Evolutionary conservation across 2,329 filamentous ascomycete species (phyloP).

Genomic region (Alternaria dauci): DNA sequence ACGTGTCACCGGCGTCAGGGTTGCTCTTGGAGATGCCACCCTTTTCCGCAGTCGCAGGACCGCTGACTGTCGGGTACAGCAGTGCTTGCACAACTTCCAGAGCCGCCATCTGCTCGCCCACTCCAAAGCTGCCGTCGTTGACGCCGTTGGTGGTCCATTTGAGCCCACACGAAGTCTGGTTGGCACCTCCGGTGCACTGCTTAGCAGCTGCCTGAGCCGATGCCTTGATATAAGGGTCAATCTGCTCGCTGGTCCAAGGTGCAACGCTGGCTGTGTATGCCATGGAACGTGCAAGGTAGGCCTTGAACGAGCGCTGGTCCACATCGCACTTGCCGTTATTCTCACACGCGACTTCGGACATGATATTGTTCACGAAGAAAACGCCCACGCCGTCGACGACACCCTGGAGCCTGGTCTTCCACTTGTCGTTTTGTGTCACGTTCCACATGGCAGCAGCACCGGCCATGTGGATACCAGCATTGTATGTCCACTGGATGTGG

Average conservation of each 20-base stretch:
- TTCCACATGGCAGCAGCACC: constrained; percentile 60
- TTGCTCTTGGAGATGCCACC: constrained; percentile 63
- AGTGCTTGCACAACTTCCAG: constrained; percentile 63
- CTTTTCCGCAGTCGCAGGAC: constrained; percentile 57
- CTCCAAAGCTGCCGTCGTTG: constrained; percentile 61
- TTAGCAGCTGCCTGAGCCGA: constrained; percentile 65
- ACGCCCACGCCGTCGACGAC: constrained; percentile 51
- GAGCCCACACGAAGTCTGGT: constrained; percentile 58
- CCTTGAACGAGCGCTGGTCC: constrained; percentile 59
- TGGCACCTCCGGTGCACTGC: constrained; percentile 61
- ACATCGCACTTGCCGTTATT: constrained; percentile 56
- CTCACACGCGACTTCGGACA: constrained; percentile 60
- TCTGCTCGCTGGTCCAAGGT: constrained; percentile 45
- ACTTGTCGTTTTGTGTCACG: constrained; percentile 46
- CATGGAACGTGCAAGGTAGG: constrained; percentile 56
- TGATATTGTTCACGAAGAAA: constrained; percentile 56
- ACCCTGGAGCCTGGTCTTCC: constrained; percentile 41
- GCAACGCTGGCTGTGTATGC: constrained; percentile 53
- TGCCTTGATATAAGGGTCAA: constrained; percentile 62
- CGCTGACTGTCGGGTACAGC: constrained; percentile 42
- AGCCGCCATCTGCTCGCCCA: constrained; percentile 68
- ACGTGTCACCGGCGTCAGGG: constrained; percentile 49
- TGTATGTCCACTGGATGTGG: constrained; percentile 59
- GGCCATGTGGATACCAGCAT: constrained; percentile 56
- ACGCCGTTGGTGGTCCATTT: constrained; percentile 53